Percentiles rank a stretch among this genome's conserved stretches.
Conservation (phyloP, 2,329 filamentous ascomycete species). For the Venturiaceae sp. region DNA sequence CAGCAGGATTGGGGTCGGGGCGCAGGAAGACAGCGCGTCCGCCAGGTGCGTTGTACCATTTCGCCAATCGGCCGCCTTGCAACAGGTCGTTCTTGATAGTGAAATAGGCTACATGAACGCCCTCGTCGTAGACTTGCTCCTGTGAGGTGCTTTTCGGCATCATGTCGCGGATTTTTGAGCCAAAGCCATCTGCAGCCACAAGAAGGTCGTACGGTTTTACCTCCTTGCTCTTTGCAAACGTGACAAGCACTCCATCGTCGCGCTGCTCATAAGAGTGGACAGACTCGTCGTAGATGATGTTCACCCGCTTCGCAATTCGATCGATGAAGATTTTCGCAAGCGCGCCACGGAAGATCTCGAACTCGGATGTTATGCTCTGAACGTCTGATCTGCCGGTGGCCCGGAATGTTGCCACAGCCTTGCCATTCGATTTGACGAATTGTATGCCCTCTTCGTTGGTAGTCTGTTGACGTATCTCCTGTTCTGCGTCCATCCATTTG, state of each 20-base stretch:
- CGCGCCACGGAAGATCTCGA: constrained; percentile 51
- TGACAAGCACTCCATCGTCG: constrained; percentile 11
- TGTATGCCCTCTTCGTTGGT: constrained; percentile 40
- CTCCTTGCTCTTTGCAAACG: constrained; percentile 11
- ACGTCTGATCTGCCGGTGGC: constrained; percentile 30
- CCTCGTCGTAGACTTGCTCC: constrained; percentile 14
- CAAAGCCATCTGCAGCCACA: constrained; percentile 15
- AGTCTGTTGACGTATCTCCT: constrained; percentile 25
- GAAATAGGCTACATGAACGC: constrained; percentile 30
- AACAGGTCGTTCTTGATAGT: constrained; percentile 19
- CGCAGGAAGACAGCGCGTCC: constrained; percentile 15
- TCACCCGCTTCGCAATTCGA: constrained; percentile 12
- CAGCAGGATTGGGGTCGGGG: constrained; percentile 14
- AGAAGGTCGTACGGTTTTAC: constrained; percentile 14
- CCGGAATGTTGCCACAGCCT: constrained; percentile 16
- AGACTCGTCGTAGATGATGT: constrained; percentile 20
- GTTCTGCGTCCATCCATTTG: constrained; percentile 41
- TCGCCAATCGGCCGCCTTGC: constrained; percentile 12
- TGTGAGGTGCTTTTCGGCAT: constrained; percentile 13
- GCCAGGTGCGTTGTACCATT: constrained; percentile 15
- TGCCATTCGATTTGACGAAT: constrained; percentile 29
- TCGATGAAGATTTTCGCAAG: constrained; percentile 18
- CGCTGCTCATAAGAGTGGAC: constrained; percentile 19
- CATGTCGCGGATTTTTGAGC: constrained; percentile 12
- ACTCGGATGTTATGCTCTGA: constrained; percentile 43